These are phyloP conservation scores for Fusarium begoniae DNA, from an alignment of 2,329 filamentous ascomycete species.

Conservation along the genomic window DNA sequence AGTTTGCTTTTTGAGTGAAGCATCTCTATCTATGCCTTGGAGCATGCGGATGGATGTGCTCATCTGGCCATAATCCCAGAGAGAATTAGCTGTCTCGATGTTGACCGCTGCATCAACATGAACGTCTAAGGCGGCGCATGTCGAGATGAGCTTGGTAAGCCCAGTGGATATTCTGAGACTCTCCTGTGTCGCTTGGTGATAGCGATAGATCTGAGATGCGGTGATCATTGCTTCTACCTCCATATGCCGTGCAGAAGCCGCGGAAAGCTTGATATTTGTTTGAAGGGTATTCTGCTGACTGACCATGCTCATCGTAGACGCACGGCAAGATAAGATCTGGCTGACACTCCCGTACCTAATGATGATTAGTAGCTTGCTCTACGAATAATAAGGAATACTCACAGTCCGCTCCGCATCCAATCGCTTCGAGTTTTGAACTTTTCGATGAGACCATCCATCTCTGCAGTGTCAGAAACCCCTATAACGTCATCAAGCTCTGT, in stretches of 20 bases:
- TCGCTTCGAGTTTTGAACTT: slow-evolving; percentile 71
- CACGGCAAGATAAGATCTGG: slow-evolving; percentile 82
- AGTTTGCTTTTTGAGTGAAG: slow-evolving; percentile 72
- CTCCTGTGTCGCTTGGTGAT: slow-evolving; percentile 84
- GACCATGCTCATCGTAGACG: slow-evolving; percentile 83
- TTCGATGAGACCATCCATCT: slow-evolving; percentile 69
- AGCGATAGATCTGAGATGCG: slow-evolving; percentile 78
- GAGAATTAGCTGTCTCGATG: slow-evolving; percentile 85
- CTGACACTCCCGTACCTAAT: slow-evolving; percentile 78
- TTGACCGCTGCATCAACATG: slow-evolving; percentile 80
- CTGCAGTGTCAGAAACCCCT: slow-evolving; percentile 64
- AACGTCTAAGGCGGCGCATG: slow-evolving; percentile 76
- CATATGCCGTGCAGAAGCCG: slow-evolving; percentile 71
- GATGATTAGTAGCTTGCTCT: slow-evolving; percentile 13
- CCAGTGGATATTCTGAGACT: slow-evolving; percentile 86
- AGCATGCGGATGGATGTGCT: slow-evolving; percentile 89
- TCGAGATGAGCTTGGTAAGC: slow-evolving; percentile 78
- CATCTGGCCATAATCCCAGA: slow-evolving; percentile 96
- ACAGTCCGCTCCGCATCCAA: slow-evolving; percentile 89
- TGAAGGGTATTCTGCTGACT: slow-evolving; percentile 74
- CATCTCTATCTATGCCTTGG: slow-evolving; percentile 71
- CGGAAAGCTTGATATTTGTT: slow-evolving; percentile 67
- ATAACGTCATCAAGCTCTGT: slow-evolving; percentile 85
- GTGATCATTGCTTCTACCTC: slow-evolving; percentile 82
- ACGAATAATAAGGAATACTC: slow-evolving; percentile 46